A percentile compares a stretch with the other conserved stretches of the same genome.
phyloP scores from a whole-genome alignment of 768 basidiomycete species.

The Lentinula guzmanii region DNA sequence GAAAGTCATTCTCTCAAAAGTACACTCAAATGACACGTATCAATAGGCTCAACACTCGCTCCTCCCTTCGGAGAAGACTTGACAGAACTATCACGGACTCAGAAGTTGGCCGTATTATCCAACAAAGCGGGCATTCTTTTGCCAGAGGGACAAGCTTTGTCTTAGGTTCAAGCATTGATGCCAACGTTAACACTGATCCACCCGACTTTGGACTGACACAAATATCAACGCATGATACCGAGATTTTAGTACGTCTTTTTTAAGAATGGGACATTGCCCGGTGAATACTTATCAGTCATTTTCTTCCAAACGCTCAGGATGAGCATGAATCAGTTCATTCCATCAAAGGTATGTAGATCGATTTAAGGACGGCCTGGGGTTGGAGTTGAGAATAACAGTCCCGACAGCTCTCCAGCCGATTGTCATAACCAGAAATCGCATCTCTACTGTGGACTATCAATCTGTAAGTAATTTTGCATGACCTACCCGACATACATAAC shows the following conservation, averaged over 20 bases:
- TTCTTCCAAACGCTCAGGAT: not conserved
- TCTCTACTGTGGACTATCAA: not conserved
- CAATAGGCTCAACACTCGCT: conserved; percentile 2
- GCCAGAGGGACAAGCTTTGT: not conserved
- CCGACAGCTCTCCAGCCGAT: not conserved
- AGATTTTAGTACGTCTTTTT: not conserved
- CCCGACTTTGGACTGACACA: not conserved
- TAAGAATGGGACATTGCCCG: no score
- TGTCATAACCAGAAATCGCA: not conserved
- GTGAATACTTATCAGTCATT: no score
- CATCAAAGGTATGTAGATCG: not conserved
- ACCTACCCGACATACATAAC: not conserved
- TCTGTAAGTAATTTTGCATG: not conserved
- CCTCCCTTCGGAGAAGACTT: not conserved
- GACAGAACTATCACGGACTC: conserved; percentile 3
- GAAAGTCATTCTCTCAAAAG: not conserved
- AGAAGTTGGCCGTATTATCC: not conserved
- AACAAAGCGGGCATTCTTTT: not conserved
- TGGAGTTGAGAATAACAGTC: not conserved
- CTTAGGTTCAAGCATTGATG: not conserved
- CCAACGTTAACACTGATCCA: not conserved
- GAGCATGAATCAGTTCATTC: not conserved
- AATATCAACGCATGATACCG: not conserved
- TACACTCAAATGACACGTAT: not conserved
- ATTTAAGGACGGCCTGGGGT: not conserved